Base-by-base conservation (phyloP, 352 stramenopile species). In the Peronospora belbahrii region DNA sequence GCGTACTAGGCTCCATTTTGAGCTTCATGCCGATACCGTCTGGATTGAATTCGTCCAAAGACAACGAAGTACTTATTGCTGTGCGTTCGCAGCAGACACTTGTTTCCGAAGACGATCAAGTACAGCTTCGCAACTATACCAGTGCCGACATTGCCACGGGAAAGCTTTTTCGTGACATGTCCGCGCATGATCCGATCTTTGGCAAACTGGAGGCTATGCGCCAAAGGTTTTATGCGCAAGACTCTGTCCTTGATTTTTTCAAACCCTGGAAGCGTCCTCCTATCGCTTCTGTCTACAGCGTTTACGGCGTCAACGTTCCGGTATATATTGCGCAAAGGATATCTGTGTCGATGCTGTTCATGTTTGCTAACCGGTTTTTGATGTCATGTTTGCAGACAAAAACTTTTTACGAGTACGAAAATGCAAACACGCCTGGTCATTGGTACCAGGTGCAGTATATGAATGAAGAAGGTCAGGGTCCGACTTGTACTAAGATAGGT, bases 261-360 rank as follows among this genome's bases (percentile, higher is more conserved):
- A 62, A 58, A 24, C 72, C 79, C 0, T 88, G 74, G 74, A 57
- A 78, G 5, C 72, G 79, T 14, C 79, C 79, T 10, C 79, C 76
- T 0, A 88, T 91, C 41, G 67, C 66, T 31, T 73, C 59, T 0
- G 74, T 91, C n/a, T 88, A 88, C 44, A 63, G 70, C 17, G 65
- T 87, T 27, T 91, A 91, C 45, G 79, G 79, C 36, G 68, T 83
- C 35, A 85, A 86, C n/a, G 55, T 88, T 17, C 70, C 72, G 56
- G 79, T 90, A 62, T 10, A 55, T 47, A 38, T 22, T 10, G 8
- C 8, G 1, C 15, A 4, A 17, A 9, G 13, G 1, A n/a, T 51
- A 22, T 18, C 6, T 15, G 3, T 14, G 14, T 22, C 6, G 14
- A n/a, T 20, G 14, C 15, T 42, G 11, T 1, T 5, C 2, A 1